A percentile compares a stretch with the other conserved stretches of the same genome.
phyloP scores from a whole-genome alignment of 2,329 filamentous ascomycete species.

The Anthostomella pinea region DNA sequence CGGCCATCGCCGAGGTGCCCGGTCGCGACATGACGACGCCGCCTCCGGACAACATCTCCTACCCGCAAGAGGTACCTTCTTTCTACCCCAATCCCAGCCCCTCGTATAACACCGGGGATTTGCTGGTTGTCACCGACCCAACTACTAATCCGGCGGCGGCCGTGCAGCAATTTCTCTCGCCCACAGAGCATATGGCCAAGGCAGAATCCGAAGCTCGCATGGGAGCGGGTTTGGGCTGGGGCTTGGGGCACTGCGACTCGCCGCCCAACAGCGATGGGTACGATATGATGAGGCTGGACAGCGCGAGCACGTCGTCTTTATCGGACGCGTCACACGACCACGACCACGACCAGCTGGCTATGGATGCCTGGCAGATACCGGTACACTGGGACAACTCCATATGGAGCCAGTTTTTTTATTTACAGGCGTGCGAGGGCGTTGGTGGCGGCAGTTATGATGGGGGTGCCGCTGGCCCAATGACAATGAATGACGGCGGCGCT shows the following conservation, averaged over 20 bases:
- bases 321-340: too few relatives aligned
- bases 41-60: conserved; percentile 48
- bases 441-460: too few relatives aligned
- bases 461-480: too few relatives aligned
- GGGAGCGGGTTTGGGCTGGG: conserved; percentile 7
- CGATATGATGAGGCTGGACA: too few relatives aligned
- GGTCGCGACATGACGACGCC: conserved; percentile 41
- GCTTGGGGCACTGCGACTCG: conserved; percentile 7
- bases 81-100: not conserved
- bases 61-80: conserved; percentile 13
- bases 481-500: too few relatives aligned
- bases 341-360: too few relatives aligned
- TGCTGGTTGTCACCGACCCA: conserved; percentile 24
- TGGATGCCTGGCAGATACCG: too few relatives aligned
- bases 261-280: conserved; percentile 2
- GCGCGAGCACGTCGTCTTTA: too few relatives aligned
- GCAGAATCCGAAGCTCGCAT: not conserved
- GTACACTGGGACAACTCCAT: too few relatives aligned
- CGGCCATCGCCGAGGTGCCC: conserved; percentile 11
- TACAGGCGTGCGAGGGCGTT: too few relatives aligned
- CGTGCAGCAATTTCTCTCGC: conserved; percentile 12
- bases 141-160: conserved; percentile 6
- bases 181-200: conserved; percentile 8
- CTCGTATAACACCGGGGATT: not conserved
- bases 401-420: too few relatives aligned